phyloP scores from a whole-genome alignment of 2,329 filamentous ascomycete genomes.

The Apiospora aurea region DNA sequence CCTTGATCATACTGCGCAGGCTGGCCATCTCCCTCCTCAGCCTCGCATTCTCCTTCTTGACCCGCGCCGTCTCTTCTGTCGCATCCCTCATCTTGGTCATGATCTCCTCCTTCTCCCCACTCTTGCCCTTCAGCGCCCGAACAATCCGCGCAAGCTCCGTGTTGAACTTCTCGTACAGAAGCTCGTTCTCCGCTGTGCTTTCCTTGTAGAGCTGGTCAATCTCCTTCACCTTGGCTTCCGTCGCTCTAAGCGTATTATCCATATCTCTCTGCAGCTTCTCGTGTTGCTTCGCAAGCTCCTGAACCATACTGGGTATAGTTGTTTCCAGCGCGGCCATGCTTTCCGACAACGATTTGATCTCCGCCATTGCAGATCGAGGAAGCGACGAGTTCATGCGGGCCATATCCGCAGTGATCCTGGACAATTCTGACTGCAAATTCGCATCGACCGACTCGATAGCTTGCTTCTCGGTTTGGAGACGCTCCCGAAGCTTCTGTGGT shows the following conservation, averaged over 20 bases:
- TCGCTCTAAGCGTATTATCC: constrained; percentile 73
- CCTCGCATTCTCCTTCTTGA: constrained; percentile 86
- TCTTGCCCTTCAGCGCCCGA: constrained; percentile 74
- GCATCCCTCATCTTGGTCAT: constrained; percentile 74
- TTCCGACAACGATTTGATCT: constrained; percentile 58
- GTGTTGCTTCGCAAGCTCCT: constrained; percentile 67
- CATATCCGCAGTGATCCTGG: constrained; percentile 83
- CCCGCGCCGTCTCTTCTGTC: constrained; percentile 76
- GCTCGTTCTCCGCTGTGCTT: constrained; percentile 87
- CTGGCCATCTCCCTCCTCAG: constrained; percentile 84
- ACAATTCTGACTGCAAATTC: constrained; percentile 76
- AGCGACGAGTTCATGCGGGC: constrained; percentile 58
- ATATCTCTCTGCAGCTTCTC: constrained; percentile 73
- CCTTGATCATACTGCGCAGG: constrained; percentile 62
- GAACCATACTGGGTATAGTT: constrained; percentile 65
- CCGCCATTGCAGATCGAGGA: constrained; percentile 46
- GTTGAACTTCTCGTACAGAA: constrained; percentile 91
- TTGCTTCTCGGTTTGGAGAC: constrained; percentile 82
- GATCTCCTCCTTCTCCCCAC: constrained; percentile 80
- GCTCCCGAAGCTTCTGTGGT: constrained; percentile 80
- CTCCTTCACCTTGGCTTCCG: constrained; percentile 79
- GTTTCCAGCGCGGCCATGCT: constrained; percentile 73
- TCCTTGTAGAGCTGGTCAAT: constrained; percentile 89
- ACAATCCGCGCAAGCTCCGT: constrained; percentile 86
- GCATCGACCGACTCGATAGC: constrained; percentile 74